These are phyloP conservation scores for Lanzia echinophila DNA, from an alignment of 2,329 filamentous ascomycete genomes.

Conservation along the genomic window DNA sequence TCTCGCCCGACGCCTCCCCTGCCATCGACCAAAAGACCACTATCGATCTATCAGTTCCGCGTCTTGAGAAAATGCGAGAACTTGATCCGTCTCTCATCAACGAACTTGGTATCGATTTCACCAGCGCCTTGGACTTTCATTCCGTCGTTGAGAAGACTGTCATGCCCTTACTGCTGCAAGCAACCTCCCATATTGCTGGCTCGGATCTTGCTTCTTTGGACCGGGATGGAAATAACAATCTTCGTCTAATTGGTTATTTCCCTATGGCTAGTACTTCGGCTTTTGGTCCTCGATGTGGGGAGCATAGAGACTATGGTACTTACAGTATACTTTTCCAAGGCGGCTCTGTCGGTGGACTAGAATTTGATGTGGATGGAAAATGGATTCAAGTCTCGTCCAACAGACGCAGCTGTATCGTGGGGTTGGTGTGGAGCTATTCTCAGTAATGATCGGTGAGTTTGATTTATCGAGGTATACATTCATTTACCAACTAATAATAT, in stretches of 20 bases:
- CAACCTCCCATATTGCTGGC: not conserved
- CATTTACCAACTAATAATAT: too few species aligned
- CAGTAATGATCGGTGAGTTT: conserved; percentile 3
- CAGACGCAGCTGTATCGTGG: conserved; percentile 14
- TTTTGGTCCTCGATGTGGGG: conserved; percentile 6
- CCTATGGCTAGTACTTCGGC: not conserved
- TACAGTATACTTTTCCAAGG: conserved; percentile 12
- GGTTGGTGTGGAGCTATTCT: conserved; percentile 13
- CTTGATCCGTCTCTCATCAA: too few species aligned
- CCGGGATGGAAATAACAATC: conserved; percentile 10
- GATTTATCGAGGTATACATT: too few species aligned
- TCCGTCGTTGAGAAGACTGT: too few species aligned
- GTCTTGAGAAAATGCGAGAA: too few species aligned
- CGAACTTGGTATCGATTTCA: too few species aligned
- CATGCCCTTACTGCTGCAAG: too few species aligned
- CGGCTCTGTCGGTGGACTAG: conserved; percentile 12
- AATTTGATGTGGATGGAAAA: conserved; percentile 13
- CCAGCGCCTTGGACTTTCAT: too few species aligned
- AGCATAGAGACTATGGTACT: conserved; percentile 12
- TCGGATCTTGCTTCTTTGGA: conserved; percentile 10
- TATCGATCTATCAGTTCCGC: too few species aligned
- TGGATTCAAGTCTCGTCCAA: conserved; percentile 12
- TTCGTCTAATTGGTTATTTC: conserved; percentile 14
- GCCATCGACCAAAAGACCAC: too few species aligned
- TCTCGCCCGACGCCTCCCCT: too few species aligned